Conservation (phyloP, 768 basidiomycete genomes). For the Saitozyma podzolica region DNA sequence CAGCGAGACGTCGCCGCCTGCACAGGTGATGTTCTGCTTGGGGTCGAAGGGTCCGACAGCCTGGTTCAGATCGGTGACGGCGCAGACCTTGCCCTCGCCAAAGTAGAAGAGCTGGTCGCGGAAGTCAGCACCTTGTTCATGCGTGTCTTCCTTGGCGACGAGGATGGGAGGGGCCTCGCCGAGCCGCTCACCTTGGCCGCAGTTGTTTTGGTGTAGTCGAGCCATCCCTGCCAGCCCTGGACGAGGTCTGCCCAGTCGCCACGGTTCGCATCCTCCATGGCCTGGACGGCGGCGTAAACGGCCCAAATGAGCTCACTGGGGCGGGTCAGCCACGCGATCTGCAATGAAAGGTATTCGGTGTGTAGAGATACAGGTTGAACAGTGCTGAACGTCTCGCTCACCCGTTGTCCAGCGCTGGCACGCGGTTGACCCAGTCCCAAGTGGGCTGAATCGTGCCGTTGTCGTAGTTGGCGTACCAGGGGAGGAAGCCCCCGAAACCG, state of each 20-base stretch:
- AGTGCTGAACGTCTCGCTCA: background rate
- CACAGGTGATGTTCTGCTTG: background rate
- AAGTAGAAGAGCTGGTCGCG: conserved; percentile 1
- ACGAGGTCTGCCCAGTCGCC: conserved; percentile 7
- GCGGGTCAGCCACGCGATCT: background rate
- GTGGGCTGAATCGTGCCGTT: conserved; percentile 4
- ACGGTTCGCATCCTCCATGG: background rate
- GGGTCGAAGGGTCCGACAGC: no score
- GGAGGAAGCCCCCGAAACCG: background rate
- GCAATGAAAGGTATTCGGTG: no score
- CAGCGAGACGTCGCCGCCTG: background rate
- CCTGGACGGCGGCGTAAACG: background rate
- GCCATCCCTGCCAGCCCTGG: conserved; percentile 3
- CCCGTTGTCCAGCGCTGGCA: conserved; percentile 10
- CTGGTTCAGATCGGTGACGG: background rate
- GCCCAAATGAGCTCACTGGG: conserved; percentile 1
- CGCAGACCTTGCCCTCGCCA: background rate
- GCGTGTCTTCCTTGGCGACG: no score
- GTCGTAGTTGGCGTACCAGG: background rate
- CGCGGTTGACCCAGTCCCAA: conserved; percentile 2
- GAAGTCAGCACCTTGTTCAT: no score
- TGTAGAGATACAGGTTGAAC: background rate
- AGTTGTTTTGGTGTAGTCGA: background rate
- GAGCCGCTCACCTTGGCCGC: conserved; percentile 2
- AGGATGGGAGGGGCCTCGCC: no score